Evolutionary conservation across 2,329 filamentous ascomycete genomes (phyloP).

Genomic region (Cercospora janseana): DNA sequence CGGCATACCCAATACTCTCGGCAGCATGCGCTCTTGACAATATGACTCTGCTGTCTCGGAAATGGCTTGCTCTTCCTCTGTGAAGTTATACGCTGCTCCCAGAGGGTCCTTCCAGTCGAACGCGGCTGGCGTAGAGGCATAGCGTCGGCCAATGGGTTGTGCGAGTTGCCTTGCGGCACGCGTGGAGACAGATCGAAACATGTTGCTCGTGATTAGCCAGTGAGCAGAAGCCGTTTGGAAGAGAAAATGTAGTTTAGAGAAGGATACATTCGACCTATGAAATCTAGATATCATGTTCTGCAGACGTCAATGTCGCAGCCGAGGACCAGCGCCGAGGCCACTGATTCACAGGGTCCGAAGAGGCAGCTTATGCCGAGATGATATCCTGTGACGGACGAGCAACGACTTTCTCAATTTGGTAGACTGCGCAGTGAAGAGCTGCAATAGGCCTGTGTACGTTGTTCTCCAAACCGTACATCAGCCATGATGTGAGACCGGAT

Average conservation of each 20-base stretch:
- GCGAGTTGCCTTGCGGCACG: slow-evolving; percentile 42
- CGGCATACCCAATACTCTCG: slow-evolving; percentile 73
- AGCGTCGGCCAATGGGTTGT: slow-evolving; percentile 38
- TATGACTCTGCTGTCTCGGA: slow-evolving; percentile 88
- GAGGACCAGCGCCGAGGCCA: slow-evolving; percentile 16
- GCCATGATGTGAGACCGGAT: no score
- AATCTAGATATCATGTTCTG: slow-evolving; percentile 14
- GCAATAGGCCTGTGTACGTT: no score
- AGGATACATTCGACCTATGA: background rate
- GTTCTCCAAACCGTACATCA: no score
- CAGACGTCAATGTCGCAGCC: slow-evolving; percentile 12
- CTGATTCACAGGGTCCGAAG: slow-evolving; percentile 8
- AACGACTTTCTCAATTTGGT: background rate
- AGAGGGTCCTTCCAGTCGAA: slow-evolving; percentile 96
- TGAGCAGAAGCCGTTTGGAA: background rate
- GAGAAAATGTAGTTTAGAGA: background rate
- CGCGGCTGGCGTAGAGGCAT: slow-evolving; percentile 43
- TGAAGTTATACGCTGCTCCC: slow-evolving; percentile 65
- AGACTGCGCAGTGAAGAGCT: no score
- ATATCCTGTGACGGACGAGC: background rate
- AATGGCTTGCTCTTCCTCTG: slow-evolving; percentile 87
- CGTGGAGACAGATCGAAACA: slow-evolving; percentile 47
- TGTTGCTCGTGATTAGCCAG: slow-evolving; percentile 25
- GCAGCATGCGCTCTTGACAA: slow-evolving; percentile 84
- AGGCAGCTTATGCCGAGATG: slow-evolving; percentile 6